Percentiles rank a stretch among this genome's conserved stretches.
Conservation (phyloP, 352 stramenopile genomes). For the Lagenidium giganteum region DNA sequence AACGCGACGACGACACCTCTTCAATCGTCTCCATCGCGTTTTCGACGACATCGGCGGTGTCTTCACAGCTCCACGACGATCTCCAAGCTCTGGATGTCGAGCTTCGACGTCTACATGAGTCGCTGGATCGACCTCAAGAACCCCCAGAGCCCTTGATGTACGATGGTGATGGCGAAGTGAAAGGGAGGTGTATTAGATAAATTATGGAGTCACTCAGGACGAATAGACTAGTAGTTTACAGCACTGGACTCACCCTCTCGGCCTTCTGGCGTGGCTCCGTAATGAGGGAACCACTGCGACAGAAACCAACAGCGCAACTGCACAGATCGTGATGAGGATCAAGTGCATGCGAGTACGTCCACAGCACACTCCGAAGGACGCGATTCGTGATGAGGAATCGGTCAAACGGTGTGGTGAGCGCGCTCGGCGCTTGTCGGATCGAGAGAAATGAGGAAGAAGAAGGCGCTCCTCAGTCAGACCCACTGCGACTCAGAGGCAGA, state of each 20-base stretch:
- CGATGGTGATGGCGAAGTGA: no score
- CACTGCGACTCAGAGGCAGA: not conserved
- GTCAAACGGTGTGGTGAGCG: no score
- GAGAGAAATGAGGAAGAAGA: not conserved
- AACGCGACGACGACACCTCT: slow-evolving; percentile 10
- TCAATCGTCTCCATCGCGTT: slow-evolving; percentile 9
- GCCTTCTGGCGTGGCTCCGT: no score
- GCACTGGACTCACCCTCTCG: no score
- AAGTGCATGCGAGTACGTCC: no score
- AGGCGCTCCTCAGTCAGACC: not conserved
- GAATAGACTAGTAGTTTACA: no score
- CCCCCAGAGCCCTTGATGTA: not conserved
- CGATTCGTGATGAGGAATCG: slow-evolving; percentile 18
- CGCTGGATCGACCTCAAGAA: slow-evolving; percentile 11
- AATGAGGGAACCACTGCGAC: no score
- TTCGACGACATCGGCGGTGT: slow-evolving; percentile 13
- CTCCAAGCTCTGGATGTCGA: slow-evolving; percentile 13
- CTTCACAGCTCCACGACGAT: slow-evolving; percentile 13
- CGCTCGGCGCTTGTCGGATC: no score
- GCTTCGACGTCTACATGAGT: slow-evolving; percentile 14
- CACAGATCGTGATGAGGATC: slow-evolving; percentile 14
- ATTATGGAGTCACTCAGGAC: no score
- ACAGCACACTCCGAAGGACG: slow-evolving; percentile 1
- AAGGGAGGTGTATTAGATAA: no score
- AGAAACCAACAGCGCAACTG: not conserved